These are phyloP conservation scores for Gracilariopsis chorda DNA, from an alignment of 23 red algal species.

Conservation along the genomic window DNA sequence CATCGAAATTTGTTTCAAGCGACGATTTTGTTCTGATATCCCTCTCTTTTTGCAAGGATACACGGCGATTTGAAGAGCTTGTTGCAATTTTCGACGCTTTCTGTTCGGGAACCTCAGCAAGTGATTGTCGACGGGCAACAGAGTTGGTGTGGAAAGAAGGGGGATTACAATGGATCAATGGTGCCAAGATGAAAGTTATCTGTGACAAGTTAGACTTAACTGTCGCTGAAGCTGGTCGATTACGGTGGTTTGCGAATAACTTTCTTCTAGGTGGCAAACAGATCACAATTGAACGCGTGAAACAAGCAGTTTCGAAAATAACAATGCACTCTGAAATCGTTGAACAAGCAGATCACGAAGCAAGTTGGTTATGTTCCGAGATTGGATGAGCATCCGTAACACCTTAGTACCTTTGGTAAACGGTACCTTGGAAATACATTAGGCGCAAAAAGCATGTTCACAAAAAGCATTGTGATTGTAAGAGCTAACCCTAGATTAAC, in stretches of 20 bases:
- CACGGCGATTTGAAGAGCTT: not conserved
- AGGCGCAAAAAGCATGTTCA: no score
- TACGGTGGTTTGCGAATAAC: not conserved
- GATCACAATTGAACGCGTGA: no score
- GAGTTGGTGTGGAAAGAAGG: not conserved
- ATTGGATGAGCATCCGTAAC: no score
- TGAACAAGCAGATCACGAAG: no score
- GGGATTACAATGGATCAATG: not conserved
- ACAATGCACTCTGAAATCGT: no score
- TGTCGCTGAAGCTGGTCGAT: not conserved
- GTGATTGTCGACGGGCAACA: not conserved
- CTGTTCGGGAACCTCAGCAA: not conserved
- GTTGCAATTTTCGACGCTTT: not conserved
- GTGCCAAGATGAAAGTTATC: not conserved
- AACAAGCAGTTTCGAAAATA: no score
- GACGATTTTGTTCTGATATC: not conserved
- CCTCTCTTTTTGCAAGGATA: not conserved
- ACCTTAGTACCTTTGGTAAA: no score
- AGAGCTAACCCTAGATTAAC: no score
- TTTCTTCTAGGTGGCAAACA: no score
- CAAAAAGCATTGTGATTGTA: no score
- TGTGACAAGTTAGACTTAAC: not conserved
- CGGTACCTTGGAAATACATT: no score
- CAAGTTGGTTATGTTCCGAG: no score
- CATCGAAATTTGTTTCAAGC: not conserved